A percentile compares a stretch with the other conserved stretches of the same genome.
These are phyloP conservation scores for Blastomyces parvus DNA, from an alignment of 2,329 filamentous ascomycete species.

Conservation along the genomic window DNA sequence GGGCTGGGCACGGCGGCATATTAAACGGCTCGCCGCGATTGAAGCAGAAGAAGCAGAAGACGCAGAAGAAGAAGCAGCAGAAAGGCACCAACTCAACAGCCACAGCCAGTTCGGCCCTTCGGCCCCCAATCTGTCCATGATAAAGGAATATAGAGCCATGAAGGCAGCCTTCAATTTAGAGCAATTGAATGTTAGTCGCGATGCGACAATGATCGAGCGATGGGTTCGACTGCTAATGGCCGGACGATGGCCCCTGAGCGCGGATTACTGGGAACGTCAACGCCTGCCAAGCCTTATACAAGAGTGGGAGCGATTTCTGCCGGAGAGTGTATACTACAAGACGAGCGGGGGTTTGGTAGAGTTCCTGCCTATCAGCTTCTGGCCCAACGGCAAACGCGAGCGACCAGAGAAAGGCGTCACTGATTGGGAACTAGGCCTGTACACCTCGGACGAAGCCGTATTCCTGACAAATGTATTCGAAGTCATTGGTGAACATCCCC, in stretches of 20 bases:
- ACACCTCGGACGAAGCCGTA: neutral
- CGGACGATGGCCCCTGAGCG: conserved; percentile 15
- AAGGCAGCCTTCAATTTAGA: conserved; percentile 1
- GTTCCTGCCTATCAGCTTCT: conserved; percentile 24
- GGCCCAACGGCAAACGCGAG: conserved; percentile 12
- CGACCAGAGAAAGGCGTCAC: conserved; percentile 13
- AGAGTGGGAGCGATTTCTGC: conserved; percentile 43
- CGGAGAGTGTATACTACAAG: conserved; percentile 29
- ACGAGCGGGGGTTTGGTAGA: conserved; percentile 34
- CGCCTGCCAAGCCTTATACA: conserved; percentile 37
- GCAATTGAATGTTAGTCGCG: conserved; percentile 6
- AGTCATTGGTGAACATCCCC: conserved; percentile 3
- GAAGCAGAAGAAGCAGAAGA: neutral
- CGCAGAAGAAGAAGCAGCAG: neutral
- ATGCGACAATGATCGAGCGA: conserved; percentile 11
- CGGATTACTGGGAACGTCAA: conserved; percentile 25
- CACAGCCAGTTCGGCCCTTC: neutral
- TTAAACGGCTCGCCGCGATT: neutral
- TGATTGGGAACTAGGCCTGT: conserved; percentile 8
- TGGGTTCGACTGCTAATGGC: conserved; percentile 16
- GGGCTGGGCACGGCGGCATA: neutral
- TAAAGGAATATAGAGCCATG: conserved; percentile 6
- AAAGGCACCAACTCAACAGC: neutral
- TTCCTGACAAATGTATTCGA: neutral
- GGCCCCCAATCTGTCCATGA: neutral